These are phyloP conservation scores for Aspergillus brunneoviolaceus DNA, from an alignment of 2,329 filamentous ascomycete genomes.

Conservation along the genomic window DNA sequence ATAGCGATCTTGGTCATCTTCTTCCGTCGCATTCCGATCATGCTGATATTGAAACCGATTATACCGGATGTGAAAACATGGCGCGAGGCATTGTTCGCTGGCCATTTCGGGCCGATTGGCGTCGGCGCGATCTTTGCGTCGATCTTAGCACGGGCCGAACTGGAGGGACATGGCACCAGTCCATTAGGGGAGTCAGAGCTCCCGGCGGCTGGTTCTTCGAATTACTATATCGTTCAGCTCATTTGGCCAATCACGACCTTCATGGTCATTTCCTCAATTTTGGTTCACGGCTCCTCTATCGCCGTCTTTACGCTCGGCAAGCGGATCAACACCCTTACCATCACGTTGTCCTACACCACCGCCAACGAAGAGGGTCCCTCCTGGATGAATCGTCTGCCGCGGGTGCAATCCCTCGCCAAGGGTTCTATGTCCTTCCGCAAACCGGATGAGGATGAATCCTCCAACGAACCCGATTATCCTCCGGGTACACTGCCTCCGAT, in stretches of 20 bases:
- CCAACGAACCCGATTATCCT: conserved; percentile 58
- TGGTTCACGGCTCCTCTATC: conserved; percentile 96
- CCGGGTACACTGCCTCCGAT: conserved; percentile 71
- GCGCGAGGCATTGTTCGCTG: conserved; percentile 94
- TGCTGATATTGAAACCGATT: conserved; percentile 84
- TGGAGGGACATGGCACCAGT: conserved; percentile 74
- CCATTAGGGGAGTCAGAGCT: conserved; percentile 66
- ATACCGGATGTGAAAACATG: conserved; percentile 98
- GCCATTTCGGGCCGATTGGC: conserved; percentile 95
- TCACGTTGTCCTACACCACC: conserved; percentile 95
- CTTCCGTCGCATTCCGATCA: conserved; percentile 93
- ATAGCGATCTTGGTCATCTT: conserved; percentile 91
- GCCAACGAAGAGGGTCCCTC: conserved; percentile 82
- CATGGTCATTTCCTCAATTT: conserved; percentile 87
- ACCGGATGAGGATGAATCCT: conserved; percentile 63
- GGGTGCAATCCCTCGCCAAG: conserved; percentile 78
- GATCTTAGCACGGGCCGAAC: conserved; percentile 86
- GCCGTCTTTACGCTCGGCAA: conserved; percentile 97
- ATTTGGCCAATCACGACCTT: conserved; percentile 98
- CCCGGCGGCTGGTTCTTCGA: conserved; percentile 51
- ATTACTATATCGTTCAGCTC: conserved; percentile 72
- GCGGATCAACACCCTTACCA: conserved; percentile 91
- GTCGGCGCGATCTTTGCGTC: conserved; percentile 95
- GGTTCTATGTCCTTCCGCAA: conserved; percentile 72
- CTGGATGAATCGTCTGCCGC: conserved; percentile 92